A percentile compares a stretch with the other conserved stretches of the same genome.
These are phyloP conservation scores for Gracilaria caudata DNA, from an alignment of 23 red algal genomes.

Conservation along the genomic window DNA sequence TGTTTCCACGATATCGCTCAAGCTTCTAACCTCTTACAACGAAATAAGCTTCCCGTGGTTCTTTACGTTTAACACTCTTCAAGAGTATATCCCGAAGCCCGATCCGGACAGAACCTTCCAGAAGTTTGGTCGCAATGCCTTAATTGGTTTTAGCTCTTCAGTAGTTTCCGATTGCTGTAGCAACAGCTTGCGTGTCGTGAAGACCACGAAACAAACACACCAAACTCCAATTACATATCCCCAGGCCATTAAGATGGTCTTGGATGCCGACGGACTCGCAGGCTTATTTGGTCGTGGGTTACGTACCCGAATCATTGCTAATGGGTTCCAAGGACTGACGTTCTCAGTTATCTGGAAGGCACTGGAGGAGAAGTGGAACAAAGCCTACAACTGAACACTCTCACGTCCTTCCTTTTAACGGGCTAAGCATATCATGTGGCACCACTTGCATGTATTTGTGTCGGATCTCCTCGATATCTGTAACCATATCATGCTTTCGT, in stretches of 20 bases:
- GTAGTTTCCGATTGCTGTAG: slow-evolving; percentile 74
- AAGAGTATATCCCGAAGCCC: slow-evolving; percentile 69
- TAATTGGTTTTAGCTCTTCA: slow-evolving; percentile 75
- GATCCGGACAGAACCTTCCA: slow-evolving; percentile 59
- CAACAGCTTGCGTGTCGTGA: slow-evolving; percentile 74
- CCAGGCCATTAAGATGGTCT: slow-evolving; percentile 46
- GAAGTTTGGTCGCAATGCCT: slow-evolving; percentile 75
- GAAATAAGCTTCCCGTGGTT: slow-evolving; percentile 63
- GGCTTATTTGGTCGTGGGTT: slow-evolving; percentile 72
- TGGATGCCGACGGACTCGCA: slow-evolving; percentile 61
- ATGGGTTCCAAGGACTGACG: slow-evolving; percentile 76
- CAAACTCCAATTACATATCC: slow-evolving; percentile 59
- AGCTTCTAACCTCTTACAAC: neutral
- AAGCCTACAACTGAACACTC: slow-evolving; percentile 15
- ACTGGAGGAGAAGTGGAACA: slow-evolving; percentile 73
- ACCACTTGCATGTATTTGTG: slow-evolving; percentile 48
- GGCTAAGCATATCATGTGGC: slow-evolving; percentile 38
- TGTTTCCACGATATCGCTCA: neutral
- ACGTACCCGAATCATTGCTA: slow-evolving; percentile 76
- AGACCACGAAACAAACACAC: slow-evolving; percentile 75
- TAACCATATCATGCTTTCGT: slow-evolving; percentile 66
- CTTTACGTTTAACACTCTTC: slow-evolving; percentile 66
- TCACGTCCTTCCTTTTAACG: slow-evolving; percentile 12
- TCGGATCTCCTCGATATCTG: slow-evolving; percentile 65
- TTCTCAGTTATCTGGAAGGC: slow-evolving; percentile 81